phyloP scores from a whole-genome alignment of 768 basidiomycete genomes.

The Sporobolomyces pararoseus region DNA sequence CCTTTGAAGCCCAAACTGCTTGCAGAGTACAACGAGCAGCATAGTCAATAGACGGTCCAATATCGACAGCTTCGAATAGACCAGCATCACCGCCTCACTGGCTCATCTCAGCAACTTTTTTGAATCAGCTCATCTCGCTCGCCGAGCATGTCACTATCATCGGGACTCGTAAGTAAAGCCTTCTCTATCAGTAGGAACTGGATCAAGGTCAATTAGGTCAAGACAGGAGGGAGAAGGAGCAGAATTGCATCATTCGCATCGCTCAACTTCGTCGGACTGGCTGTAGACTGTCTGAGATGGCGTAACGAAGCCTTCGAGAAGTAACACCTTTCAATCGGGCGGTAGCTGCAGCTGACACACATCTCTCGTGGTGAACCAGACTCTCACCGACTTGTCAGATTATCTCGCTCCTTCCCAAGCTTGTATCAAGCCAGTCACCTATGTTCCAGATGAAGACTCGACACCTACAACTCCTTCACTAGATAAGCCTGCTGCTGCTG shows the following conservation, averaged over 20 bases:
- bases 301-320: too few relatives aligned
- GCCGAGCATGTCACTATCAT: slow-evolving; percentile 17
- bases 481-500: slow-evolving; percentile 35
- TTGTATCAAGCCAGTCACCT: slow-evolving; percentile 90
- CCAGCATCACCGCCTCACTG: background rate
- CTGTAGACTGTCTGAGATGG: too few relatives aligned
- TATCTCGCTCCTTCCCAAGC: slow-evolving; percentile 94
- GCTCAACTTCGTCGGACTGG: too few relatives aligned
- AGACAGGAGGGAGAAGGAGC: background rate
- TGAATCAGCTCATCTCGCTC: too few relatives aligned
- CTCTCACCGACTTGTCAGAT: slow-evolving; percentile 53
- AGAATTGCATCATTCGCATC: slow-evolving; percentile 4
- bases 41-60: too few relatives aligned
- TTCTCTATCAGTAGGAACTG: background rate
- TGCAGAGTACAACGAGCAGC: too few relatives aligned
- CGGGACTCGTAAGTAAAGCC: slow-evolving; percentile 16
- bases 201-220: background rate
- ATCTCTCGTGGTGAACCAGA: too few relatives aligned
- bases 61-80: too few relatives aligned
- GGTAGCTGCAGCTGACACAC: too few relatives aligned
- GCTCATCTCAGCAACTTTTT: slow-evolving; percentile 1
- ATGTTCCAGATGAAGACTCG: slow-evolving; percentile 52
- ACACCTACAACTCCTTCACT: slow-evolving; percentile 53
- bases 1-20: too few relatives aligned
- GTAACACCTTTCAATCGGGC: too few relatives aligned